A percentile compares a stretch with the other conserved stretches of the same genome.
These are phyloP conservation scores for Grosmannia serpens DNA, from an alignment of 2,329 filamentous ascomycete genomes.

Conservation along the genomic window DNA sequence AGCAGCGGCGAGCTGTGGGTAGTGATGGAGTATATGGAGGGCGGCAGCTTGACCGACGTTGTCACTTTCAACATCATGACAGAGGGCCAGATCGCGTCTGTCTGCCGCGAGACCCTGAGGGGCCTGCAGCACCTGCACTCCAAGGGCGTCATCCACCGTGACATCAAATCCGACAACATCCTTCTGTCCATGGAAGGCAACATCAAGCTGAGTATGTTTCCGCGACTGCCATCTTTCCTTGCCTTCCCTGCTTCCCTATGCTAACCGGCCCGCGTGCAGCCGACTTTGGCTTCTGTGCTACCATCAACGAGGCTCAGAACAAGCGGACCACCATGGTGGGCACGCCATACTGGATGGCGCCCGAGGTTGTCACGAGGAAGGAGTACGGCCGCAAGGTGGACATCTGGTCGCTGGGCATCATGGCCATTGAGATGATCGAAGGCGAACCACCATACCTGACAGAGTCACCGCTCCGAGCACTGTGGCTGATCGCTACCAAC, in stretches of 20 bases:
- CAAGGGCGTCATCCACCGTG: constrained; percentile 94
- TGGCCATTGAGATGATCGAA: constrained; percentile 99
- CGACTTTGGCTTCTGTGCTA: constrained; percentile 97
- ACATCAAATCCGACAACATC: constrained; percentile 99
- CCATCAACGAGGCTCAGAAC: constrained; percentile 93
- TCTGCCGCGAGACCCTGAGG: constrained; percentile 85
- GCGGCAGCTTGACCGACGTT: constrained; percentile 91
- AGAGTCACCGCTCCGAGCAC: constrained; percentile 80
- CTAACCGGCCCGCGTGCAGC: constrained; percentile 35
- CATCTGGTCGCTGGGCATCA: constrained; percentile 97
- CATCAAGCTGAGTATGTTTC: constrained; percentile 82
- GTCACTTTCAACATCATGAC: constrained; percentile 99
- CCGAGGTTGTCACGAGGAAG: constrained; percentile 92
- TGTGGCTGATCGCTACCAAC: constrained; percentile 95
- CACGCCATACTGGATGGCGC: constrained; percentile 99
- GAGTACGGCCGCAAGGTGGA: constrained; percentile 98
- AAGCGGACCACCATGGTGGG: constrained; percentile 99
- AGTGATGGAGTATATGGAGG: constrained; percentile 99
- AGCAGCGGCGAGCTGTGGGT: constrained; percentile 91
- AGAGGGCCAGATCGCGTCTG: constrained; percentile 90
- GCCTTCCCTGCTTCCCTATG: neutral
- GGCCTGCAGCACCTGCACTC: constrained; percentile 93
- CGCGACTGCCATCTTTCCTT: neutral
- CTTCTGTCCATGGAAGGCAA: constrained; percentile 85
- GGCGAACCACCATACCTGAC: constrained; percentile 95